phyloP scores from a whole-genome alignment of 345 rosid genomes.

The Euphorbia pulcherrima region DNA sequence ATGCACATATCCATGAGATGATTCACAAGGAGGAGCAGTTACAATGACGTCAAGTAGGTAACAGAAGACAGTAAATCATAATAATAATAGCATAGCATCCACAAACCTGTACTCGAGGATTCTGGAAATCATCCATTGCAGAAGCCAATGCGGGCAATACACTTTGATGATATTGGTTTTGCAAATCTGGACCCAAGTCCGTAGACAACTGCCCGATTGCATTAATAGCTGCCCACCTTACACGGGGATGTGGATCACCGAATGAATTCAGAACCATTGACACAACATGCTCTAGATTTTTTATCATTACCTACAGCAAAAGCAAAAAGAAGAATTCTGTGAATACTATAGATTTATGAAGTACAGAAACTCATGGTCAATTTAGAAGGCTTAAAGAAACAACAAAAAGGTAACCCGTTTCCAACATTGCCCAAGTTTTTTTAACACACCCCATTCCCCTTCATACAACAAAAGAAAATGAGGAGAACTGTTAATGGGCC shows the following conservation, averaged over 20 bases:
- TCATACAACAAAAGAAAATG: not conserved
- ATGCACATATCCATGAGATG: not conserved
- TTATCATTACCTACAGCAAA: constrained; percentile 71
- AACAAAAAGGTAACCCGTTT: not conserved
- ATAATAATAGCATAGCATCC: constrained; percentile 3
- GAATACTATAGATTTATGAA: not conserved
- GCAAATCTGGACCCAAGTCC: constrained; percentile 98
- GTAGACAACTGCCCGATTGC: constrained; percentile 98
- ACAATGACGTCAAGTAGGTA: not conserved
- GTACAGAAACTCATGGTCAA: not conserved
- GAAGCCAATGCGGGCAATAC: constrained; percentile 84
- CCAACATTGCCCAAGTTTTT: not conserved
- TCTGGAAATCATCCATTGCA: constrained; percentile 96
- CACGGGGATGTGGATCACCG: constrained; percentile 88
- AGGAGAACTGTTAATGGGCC: not conserved
- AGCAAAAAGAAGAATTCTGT: constrained; percentile 12
- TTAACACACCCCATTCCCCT: not conserved
- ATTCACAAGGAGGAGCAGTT: not conserved
- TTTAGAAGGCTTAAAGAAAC: not conserved
- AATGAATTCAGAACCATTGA: constrained; percentile 82
- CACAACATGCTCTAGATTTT: constrained; percentile 82
- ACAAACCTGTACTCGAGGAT: constrained; percentile 94
- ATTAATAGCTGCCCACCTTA: constrained; percentile 99
- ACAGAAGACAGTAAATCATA: not conserved
- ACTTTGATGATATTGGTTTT: constrained; percentile 77